Conservation (phyloP, 208 protist genomes). For the Leishmania amazonensis region DNA sequence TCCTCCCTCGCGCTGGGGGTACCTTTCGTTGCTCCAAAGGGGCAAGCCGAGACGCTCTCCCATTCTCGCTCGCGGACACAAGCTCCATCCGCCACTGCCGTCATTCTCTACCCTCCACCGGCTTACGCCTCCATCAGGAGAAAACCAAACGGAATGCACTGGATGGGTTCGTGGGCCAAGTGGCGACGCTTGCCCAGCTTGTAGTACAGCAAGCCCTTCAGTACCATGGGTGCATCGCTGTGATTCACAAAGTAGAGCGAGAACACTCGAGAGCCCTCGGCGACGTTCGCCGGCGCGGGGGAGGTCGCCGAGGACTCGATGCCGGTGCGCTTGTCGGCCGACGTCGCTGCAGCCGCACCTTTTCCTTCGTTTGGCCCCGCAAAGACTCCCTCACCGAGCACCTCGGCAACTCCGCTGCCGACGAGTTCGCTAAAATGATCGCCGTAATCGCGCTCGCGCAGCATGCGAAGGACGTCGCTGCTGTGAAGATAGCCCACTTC, state of each 20-base stretch:
- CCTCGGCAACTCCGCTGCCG: conserved; percentile 11
- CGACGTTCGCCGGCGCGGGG: background rate
- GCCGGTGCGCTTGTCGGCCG: background rate
- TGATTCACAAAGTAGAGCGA: conserved; percentile 64
- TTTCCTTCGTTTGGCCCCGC: background rate
- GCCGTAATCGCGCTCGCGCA: conserved; percentile 42
- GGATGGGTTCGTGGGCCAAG: conserved; percentile 38
- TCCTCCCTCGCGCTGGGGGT: background rate
- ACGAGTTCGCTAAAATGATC: conserved; percentile 29
- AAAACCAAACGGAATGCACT: conserved; percentile 67
- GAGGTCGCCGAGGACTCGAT: background rate
- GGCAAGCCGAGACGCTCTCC: background rate
- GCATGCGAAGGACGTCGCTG: conserved; percentile 50
- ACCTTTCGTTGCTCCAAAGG: background rate
- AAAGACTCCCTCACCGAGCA: conserved; percentile 6
- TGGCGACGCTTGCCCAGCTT: conserved; percentile 41
- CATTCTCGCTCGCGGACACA: background rate
- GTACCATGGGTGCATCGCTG: conserved; percentile 49
- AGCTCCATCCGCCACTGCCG: background rate
- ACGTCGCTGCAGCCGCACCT: background rate
- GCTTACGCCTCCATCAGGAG: conserved; percentile 43
- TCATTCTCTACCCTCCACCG: background rate
- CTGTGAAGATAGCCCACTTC: conserved; percentile 70
- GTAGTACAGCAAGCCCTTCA: conserved; percentile 88
- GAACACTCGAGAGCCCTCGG: conserved; percentile 37